Base-by-base conservation (phyloP, 768 basidiomycete species). In the Hypholoma fasciculare region DNA sequence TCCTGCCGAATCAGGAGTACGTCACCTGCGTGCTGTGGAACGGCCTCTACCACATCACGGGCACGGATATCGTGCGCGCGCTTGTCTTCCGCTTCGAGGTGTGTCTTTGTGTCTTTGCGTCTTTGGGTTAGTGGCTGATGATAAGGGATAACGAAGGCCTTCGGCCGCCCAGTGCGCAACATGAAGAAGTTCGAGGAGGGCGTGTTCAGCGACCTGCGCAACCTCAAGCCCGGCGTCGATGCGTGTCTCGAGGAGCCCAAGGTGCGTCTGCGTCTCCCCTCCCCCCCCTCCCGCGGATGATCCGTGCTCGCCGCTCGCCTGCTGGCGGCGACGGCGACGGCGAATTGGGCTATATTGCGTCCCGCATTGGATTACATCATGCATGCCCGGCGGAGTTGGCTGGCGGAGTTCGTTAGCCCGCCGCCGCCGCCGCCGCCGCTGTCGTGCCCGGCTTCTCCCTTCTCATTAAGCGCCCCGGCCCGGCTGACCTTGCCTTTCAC, bases 181-280 rank as follows among this genome's bases (percentile, higher is more conserved):
- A 90, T 94, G 83, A 97, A 97, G 74, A 98, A 98, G 72, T 98
- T 96, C 65, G 96, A 98, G 71, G 96, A 98, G 73, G 96, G 96
- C 52, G 89, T 98, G 44, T 98, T 98, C 67, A 89, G 87, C 52
- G 96, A 98, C 72, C 79, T 98, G 60, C 76, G 96, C 20, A 98
- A 98, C 68, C 79, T 98, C 60, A 97, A 97, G 73, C 95, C 95
- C 0, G 96, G 96, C 11, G 82, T 87, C 0, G 96, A 97, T 70
- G 94, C 96, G 26, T 91, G 88, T 65, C 75, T 98, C 20, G 96
- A 98, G 71, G 96, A 97, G 64, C 95, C 96, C n/a, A 98, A 98
- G 84, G 92, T 90, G 44, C 43, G 84, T 76, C 42, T 57, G 40
- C 23, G 27, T 60, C 56, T 48, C 40, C 48, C 34, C 30, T 43